phyloP scores from a whole-genome alignment of 1,139 yeast species.

The Saccharomyces uvarum region DNA sequence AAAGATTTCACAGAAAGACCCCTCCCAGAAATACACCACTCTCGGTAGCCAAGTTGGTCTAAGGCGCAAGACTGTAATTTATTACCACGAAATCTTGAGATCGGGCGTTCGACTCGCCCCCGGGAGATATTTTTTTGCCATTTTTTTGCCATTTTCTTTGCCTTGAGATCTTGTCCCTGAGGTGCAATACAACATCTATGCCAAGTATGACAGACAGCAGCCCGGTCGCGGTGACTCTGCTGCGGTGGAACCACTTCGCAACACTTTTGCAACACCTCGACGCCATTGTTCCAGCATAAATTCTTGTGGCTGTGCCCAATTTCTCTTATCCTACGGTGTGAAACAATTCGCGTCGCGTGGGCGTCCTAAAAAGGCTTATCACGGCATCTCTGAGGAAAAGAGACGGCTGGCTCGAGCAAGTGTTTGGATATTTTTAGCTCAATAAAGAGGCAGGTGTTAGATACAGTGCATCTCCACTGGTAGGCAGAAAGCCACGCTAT shows the following conservation, averaged over 20 bases:
- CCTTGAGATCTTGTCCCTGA: background rate
- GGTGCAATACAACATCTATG: background rate
- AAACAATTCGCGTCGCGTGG: background rate
- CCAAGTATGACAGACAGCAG: background rate
- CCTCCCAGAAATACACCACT: background rate
- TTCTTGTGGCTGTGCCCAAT: background rate
- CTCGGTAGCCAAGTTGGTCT: conserved; percentile 19
- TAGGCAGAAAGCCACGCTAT: background rate
- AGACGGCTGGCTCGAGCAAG: background rate
- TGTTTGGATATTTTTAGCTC: background rate
- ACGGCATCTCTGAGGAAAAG: background rate
- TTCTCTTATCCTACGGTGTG: background rate
- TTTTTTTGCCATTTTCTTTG: background rate
- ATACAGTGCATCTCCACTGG: background rate
- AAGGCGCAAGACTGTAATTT: conserved; percentile 19
- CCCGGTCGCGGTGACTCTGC: background rate
- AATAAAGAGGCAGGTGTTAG: background rate
- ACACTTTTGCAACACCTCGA: background rate
- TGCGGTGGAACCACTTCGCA: background rate
- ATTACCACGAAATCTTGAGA: conserved; percentile 9
- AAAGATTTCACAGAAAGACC: too few relatives aligned
- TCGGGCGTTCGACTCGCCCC: conserved; percentile 14
- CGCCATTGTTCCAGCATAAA: background rate
- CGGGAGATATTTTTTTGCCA: conserved; percentile 7
- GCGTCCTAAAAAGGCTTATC: background rate